Evolutionary conservation across 2,329 filamentous ascomycete genomes (phyloP).

Genomic region (Nectriaceae sp.): DNA sequence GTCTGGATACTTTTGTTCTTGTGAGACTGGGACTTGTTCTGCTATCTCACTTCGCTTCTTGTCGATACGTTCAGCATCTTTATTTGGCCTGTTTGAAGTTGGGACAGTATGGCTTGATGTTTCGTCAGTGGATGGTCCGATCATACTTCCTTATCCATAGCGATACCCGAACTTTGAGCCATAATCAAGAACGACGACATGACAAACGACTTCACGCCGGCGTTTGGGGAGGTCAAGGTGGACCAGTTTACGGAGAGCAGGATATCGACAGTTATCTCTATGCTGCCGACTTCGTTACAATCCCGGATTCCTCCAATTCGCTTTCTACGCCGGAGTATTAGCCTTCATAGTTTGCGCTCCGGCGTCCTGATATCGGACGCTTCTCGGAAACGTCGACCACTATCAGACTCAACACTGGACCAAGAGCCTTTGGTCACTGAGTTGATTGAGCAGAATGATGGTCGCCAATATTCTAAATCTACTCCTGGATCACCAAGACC

Average conservation of each 20-base stretch:
- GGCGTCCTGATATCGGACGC: conserved; percentile 15
- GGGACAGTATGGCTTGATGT: background rate
- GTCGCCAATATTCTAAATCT: conserved; percentile 5
- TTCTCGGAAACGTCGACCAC: conserved; percentile 20
- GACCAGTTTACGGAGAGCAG: conserved; percentile 35
- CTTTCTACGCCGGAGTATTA: conserved; percentile 47
- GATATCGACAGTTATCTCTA: conserved; percentile 52
- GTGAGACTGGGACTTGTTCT: background rate
- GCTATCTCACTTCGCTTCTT: background rate
- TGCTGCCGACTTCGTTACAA: conserved; percentile 55
- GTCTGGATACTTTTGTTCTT: background rate
- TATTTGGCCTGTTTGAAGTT: background rate
- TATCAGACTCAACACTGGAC: conserved; percentile 19
- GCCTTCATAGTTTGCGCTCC: conserved; percentile 28
- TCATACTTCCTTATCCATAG: no score
- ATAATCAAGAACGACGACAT: background rate
- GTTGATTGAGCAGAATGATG: conserved; percentile 12
- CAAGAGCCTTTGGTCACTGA: conserved; percentile 13
- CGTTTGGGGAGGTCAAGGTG: conserved; percentile 31
- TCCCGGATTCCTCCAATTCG: conserved; percentile 52
- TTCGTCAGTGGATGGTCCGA: no score
- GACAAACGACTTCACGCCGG: conserved; percentile 21
- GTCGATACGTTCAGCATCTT: no score
- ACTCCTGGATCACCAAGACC: conserved; percentile 13
- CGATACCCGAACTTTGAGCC: background rate